These are phyloP conservation scores for Trypanosoma theileri DNA, from an alignment of 208 protist species.

Conservation along the genomic window DNA sequence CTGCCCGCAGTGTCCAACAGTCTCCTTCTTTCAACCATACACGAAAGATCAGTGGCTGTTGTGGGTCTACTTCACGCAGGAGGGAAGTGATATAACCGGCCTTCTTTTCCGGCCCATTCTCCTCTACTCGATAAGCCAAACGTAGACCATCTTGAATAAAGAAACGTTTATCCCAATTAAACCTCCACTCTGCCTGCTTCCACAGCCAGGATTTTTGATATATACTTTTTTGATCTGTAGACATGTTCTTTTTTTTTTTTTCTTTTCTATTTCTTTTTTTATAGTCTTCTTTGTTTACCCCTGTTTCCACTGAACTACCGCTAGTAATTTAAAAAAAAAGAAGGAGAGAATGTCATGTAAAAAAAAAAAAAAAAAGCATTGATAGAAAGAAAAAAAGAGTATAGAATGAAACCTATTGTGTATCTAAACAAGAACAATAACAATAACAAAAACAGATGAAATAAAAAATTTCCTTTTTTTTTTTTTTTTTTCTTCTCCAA, in stretches of 20 bases:
- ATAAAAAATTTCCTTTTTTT: conserved; percentile 10
- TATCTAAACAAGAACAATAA: conserved; percentile 1
- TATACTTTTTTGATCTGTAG: neutral
- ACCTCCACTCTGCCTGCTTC: conserved; percentile 80
- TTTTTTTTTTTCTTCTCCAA: too few relatives aligned
- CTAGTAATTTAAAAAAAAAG: too few relatives aligned
- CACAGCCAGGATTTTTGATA: conserved; percentile 7
- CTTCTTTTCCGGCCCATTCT: conserved; percentile 51
- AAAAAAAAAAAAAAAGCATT: too few relatives aligned
- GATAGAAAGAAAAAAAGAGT: conserved; percentile 24
- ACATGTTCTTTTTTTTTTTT: conserved; percentile 1
- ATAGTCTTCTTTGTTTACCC: too few relatives aligned
- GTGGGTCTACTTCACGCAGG: conserved; percentile 15
- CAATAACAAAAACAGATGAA: conserved; percentile 21
- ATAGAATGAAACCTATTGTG: neutral
- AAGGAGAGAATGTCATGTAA: too few relatives aligned
- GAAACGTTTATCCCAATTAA: conserved; percentile 67
- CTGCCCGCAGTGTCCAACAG: conserved; percentile 64
- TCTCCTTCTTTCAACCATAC: conserved; percentile 76
- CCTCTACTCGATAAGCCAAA: conserved; percentile 55
- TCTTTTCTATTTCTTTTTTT: too few relatives aligned
- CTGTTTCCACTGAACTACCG: too few relatives aligned
- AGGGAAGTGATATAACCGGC: conserved; percentile 58
- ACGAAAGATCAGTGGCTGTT: conserved; percentile 43
- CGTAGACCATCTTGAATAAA: conserved; percentile 57